Percentiles rank a stretch among this genome's conserved stretches.
phyloP scores from a whole-genome alignment of 495 filamentous ascomycete genomes.

The Thermothielavioides terrestris region DNA sequence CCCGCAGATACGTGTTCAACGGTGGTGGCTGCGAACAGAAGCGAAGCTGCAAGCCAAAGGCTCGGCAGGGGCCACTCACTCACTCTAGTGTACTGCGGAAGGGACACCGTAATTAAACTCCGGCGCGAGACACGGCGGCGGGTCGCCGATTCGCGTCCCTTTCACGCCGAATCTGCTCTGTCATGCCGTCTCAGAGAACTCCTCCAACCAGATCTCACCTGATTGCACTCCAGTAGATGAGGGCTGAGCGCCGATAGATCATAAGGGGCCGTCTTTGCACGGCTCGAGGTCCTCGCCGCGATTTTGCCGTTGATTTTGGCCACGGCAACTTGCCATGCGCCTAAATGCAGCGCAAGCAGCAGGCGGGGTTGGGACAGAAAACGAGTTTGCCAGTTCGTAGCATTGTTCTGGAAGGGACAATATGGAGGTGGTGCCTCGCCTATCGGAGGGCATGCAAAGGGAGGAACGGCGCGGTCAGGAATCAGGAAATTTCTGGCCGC shows the following conservation, averaged over 20 bases:
- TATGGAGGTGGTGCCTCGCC: too few species aligned
- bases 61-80: conserved; percentile 9
- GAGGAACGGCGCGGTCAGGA: too few species aligned
- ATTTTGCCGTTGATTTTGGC: neutral
- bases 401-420: conserved; percentile 1
- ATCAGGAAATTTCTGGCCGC: too few species aligned
- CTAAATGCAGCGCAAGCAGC: neutral
- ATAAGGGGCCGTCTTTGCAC: too few species aligned
- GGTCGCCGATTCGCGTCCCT: conserved; percentile 20
- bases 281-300: too few species aligned
- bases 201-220: conserved; percentile 1
- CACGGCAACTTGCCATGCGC: neutral
- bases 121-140: conserved; percentile 14
- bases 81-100: too few species aligned
- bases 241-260: neutral
- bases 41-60: conserved; percentile 5
- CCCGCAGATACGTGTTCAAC: conserved; percentile 15
- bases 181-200: conserved; percentile 5
- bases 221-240: neutral
- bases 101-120: conserved; percentile 25
- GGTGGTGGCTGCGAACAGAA: conserved; percentile 6
- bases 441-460: neutral
- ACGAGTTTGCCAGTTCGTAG: neutral
- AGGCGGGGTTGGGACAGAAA: neutral
- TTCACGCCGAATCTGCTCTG: conserved; percentile 15